A percentile compares a stretch with the other conserved stretches of the same genome.
phyloP scores from a whole-genome alignment of 441 rosid genomes.

The Rhodomyrtus psidioides region DNA sequence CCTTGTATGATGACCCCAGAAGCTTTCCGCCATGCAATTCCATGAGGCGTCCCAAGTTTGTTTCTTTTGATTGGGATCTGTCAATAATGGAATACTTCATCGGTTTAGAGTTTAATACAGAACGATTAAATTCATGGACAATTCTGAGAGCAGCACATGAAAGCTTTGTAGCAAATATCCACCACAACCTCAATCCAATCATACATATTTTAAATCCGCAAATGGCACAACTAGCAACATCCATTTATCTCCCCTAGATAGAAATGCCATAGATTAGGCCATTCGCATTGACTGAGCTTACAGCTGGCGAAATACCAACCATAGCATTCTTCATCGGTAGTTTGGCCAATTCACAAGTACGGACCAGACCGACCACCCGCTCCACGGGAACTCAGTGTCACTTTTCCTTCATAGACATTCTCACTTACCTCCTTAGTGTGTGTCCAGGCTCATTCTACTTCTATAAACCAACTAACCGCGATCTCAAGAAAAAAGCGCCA shows the following conservation, averaged over 20 bases:
- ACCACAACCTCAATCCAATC: neutral
- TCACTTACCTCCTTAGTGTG: neutral
- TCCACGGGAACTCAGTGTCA: neutral
- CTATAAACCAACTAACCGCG: neutral
- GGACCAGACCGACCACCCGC: neutral
- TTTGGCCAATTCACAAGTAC: neutral
- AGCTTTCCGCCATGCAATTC: constrained; percentile 58
- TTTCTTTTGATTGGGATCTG: constrained; percentile 39
- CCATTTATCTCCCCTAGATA: neutral
- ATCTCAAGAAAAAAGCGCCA: neutral
- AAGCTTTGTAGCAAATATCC: neutral
- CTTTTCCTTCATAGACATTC: neutral
- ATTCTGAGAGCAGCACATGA: neutral
- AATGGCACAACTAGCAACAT: neutral
- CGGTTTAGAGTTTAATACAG: neutral
- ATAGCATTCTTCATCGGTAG: neutral
- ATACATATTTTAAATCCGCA: neutral
- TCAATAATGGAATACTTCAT: neutral
- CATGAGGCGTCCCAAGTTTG: constrained; percentile 66
- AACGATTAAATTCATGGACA: neutral
- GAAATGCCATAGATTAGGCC: neutral
- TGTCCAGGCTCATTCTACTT: neutral
- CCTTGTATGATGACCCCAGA: constrained; percentile 58
- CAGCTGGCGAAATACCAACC: neutral
- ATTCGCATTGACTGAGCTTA: neutral